Conservation (phyloP, 257 asterid genomes). For the Ilex aquifolium region DNA sequence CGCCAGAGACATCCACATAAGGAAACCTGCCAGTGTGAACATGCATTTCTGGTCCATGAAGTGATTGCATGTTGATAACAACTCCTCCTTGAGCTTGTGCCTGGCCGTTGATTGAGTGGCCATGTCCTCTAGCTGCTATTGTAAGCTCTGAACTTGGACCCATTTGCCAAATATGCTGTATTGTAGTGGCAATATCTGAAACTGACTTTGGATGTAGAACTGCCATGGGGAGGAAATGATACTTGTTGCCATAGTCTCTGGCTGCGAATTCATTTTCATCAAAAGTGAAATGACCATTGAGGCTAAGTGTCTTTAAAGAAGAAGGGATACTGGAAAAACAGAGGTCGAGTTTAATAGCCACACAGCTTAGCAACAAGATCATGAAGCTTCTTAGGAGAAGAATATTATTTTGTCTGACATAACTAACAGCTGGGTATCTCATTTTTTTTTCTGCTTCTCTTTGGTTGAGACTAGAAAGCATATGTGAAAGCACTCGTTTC, state of each 20-base stretch:
- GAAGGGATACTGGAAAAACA: slow-evolving; percentile 29
- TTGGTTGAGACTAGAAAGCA: slow-evolving; percentile 11
- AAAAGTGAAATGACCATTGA: slow-evolving; percentile 60
- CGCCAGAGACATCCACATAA: slow-evolving; percentile 75
- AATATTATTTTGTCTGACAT: slow-evolving; percentile 24
- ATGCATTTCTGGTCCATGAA: slow-evolving; percentile 35
- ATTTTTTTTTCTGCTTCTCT: slow-evolving; percentile 23
- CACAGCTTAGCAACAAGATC: slow-evolving; percentile 37
- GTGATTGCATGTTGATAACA: slow-evolving; percentile 64
- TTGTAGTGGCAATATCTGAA: slow-evolving; percentile 56
- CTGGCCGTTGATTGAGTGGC: slow-evolving; percentile 81
- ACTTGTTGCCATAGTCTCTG: slow-evolving; percentile 65
- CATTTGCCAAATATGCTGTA: slow-evolving; percentile 67
- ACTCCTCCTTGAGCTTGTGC: slow-evolving; percentile 74
- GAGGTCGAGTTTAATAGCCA: slow-evolving; percentile 31
- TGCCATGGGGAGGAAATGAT: slow-evolving; percentile 61
- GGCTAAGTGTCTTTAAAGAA: slow-evolving; percentile 27
- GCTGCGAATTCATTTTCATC: slow-evolving; percentile 64
- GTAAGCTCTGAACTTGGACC: slow-evolving; percentile 67
- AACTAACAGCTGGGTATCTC: slow-evolving; percentile 18
- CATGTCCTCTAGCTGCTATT: slow-evolving; percentile 80
- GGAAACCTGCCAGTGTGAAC: slow-evolving; percentile 44
- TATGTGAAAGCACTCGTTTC: slow-evolving; percentile 6
- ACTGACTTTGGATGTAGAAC: slow-evolving; percentile 72
- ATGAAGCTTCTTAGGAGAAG: slow-evolving; percentile 25